Percentiles rank a stretch among this genome's conserved stretches.
phyloP scores from a whole-genome alignment of 176 grass and related monocot species.

The Triticum urartu region DNA sequence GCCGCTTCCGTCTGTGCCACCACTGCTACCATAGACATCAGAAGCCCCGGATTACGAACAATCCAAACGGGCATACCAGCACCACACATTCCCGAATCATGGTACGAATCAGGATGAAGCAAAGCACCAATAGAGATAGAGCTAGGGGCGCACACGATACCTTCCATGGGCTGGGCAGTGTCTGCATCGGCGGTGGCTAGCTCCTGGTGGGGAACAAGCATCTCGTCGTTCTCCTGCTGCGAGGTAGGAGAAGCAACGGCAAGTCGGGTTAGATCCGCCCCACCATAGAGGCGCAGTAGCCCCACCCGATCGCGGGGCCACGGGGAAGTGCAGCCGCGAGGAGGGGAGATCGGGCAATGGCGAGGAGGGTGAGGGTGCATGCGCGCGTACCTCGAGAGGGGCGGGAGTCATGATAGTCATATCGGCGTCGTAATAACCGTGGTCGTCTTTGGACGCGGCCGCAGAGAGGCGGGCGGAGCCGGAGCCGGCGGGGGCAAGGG shows the following conservation, averaged over 20 bases:
- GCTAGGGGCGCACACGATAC: conserved; percentile 23
- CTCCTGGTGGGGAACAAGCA: conserved; percentile 77
- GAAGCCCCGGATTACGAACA: conserved; percentile 14
- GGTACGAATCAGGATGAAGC: conserved; percentile 22
- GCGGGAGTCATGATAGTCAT: conserved; percentile 79
- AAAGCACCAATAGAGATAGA: conserved; percentile 20
- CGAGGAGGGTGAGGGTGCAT: not conserved
- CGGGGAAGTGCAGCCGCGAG: not conserved
- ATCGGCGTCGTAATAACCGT: not conserved
- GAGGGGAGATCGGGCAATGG: conserved; percentile 3
- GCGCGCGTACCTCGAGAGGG: conserved; percentile 62
- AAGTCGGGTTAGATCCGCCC: conserved; percentile 48
- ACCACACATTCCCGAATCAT: conserved; percentile 29
- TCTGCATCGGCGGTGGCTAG: conserved; percentile 44
- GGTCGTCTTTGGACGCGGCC: not conserved
- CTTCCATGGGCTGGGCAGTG: conserved; percentile 85
- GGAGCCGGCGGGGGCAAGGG: not conserved
- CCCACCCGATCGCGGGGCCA: not conserved
- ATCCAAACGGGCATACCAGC: not conserved
- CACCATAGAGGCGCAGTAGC: conserved; percentile 23
- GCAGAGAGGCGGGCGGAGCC: not conserved
- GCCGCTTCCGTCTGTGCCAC: conserved; percentile 59
- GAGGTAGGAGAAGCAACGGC: not conserved
- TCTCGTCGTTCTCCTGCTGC: conserved; percentile 76
- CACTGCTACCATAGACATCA: conserved; percentile 35